Percentiles rank a stretch among this genome's conserved stretches.
Evolutionary conservation across 345 rosid species (phyloP).

Genomic region (Pseudoturritis turrita): DNA sequence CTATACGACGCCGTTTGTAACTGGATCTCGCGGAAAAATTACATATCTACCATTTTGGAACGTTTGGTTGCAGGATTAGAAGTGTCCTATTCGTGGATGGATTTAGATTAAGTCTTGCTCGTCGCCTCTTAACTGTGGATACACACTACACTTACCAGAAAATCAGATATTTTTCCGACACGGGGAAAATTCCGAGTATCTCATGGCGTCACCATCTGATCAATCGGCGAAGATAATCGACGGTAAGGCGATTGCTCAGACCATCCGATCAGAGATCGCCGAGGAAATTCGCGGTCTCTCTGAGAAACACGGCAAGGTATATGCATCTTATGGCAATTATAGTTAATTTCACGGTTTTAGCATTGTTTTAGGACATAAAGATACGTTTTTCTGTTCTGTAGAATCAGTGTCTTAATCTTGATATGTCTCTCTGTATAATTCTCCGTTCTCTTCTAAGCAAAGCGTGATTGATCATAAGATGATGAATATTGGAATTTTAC

Average conservation of each 20-base stretch:
- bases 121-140: not conserved
- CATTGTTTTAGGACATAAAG: not conserved
- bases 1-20: not conserved
- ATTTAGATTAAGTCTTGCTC: not conserved
- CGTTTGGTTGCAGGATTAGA: constrained; percentile 19
- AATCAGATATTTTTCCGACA: not conserved
- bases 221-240: constrained; percentile 60
- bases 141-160: not conserved
- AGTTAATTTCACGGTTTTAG: not conserved
- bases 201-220: constrained; percentile 54
- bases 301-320: constrained; percentile 68
- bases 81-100: constrained; percentile 2
- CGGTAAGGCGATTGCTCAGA: constrained; percentile 71
- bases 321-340: not conserved
- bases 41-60: not conserved
- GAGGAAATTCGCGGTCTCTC: constrained; percentile 59
- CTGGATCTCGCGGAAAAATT: not conserved
- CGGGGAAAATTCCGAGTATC: not conserved
- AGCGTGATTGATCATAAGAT: not conserved
- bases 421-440: not conserved
- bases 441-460: not conserved
- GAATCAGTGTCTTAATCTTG: not conserved
- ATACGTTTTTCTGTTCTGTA: not conserved
- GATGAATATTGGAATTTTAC: not conserved
- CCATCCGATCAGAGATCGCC: constrained; percentile 79